A percentile compares a stretch with the other conserved stretches of the same genome.
These are phyloP conservation scores for Metschnikowia hibisci DNA, from an alignment of 805 yeast genomes.

Conservation along the genomic window DNA sequence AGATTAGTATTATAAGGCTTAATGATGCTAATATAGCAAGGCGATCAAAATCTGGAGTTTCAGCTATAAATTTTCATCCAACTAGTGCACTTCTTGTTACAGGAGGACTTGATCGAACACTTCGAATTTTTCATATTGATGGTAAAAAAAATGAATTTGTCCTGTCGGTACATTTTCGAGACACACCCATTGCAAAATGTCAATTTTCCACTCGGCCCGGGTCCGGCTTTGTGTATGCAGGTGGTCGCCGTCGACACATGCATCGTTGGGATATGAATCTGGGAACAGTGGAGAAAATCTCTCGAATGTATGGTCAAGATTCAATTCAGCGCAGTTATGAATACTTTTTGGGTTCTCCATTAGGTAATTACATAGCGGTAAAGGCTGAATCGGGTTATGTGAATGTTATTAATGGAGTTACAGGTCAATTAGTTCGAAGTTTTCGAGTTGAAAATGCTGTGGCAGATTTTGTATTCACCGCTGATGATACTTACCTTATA, in stretches of 20 bases:
- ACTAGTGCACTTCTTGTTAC: slow-evolving; percentile 77
- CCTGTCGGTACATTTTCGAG: slow-evolving; percentile 73
- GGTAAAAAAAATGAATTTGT: slow-evolving; percentile 80
- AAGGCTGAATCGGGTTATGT: slow-evolving; percentile 90
- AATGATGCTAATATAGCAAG: slow-evolving; percentile 80
- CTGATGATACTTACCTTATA: slow-evolving; percentile 41
- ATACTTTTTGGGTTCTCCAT: slow-evolving; percentile 70
- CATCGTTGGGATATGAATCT: slow-evolving; percentile 80
- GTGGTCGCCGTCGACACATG: slow-evolving; percentile 89
- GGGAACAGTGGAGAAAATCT: slow-evolving; percentile 76
- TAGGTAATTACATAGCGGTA: slow-evolving; percentile 69
- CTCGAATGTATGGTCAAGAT: slow-evolving; percentile 90
- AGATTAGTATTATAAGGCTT: slow-evolving; percentile 72
- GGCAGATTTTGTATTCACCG: slow-evolving; percentile 72
- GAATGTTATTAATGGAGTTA: slow-evolving; percentile 67
- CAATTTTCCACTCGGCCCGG: slow-evolving; percentile 48
- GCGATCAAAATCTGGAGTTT: slow-evolving; percentile 76
- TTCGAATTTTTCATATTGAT: slow-evolving; percentile 85
- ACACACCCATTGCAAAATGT: slow-evolving; percentile 78
- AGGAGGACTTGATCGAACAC: slow-evolving; percentile 88
- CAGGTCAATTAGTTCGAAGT: slow-evolving; percentile 85
- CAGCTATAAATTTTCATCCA: slow-evolving; percentile 80
- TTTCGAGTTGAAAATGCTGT: slow-evolving; percentile 86
- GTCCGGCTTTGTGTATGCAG: slow-evolving; percentile 61
- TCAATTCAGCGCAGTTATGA: slow-evolving; percentile 82